Conservation (phyloP, 31 red algal species). For the Asparagopsis taxiformis region DNA sequence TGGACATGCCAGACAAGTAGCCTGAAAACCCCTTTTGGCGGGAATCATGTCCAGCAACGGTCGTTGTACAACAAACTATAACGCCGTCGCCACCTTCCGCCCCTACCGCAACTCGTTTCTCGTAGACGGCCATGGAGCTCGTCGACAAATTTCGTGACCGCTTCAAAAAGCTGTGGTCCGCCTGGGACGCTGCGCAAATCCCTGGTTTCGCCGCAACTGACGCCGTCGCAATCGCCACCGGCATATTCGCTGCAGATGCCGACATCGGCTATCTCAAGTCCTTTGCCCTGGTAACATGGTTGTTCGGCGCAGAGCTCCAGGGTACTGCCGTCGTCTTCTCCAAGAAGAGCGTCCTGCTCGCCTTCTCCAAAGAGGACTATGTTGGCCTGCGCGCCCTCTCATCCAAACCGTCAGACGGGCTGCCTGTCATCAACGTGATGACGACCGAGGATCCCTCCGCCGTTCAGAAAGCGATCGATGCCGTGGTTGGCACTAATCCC, state of each 20-base stretch:
- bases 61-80: no score
- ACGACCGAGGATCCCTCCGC: conserved; percentile 14
- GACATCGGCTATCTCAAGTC: conserved; percentile 87
- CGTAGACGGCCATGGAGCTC: not conserved
- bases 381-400: conserved; percentile 9
- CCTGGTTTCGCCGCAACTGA: conserved; percentile 34
- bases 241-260: conserved; percentile 52
- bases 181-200: conserved; percentile 10
- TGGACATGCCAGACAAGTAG: no score
- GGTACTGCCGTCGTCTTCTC: conserved; percentile 42
- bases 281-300: conserved; percentile 76
- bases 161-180: conserved; percentile 24
- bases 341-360: conserved; percentile 16
- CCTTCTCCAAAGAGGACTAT: conserved; percentile 24
- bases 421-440: conserved; percentile 32
- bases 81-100: no score
- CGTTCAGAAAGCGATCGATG: conserved; percentile 1
- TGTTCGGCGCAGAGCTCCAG: conserved; percentile 74
- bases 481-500: not conserved
- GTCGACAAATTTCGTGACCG: conserved; percentile 42
- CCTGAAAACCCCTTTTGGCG: no score
- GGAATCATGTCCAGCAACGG: no score
- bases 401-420: conserved; percentile 10
- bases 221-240: conserved; percentile 43
- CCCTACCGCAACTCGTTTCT: not conserved